These are phyloP conservation scores for Lodderomyces elongisporus DNA, from an alignment of 1,139 yeast species.

Conservation along the genomic window DNA sequence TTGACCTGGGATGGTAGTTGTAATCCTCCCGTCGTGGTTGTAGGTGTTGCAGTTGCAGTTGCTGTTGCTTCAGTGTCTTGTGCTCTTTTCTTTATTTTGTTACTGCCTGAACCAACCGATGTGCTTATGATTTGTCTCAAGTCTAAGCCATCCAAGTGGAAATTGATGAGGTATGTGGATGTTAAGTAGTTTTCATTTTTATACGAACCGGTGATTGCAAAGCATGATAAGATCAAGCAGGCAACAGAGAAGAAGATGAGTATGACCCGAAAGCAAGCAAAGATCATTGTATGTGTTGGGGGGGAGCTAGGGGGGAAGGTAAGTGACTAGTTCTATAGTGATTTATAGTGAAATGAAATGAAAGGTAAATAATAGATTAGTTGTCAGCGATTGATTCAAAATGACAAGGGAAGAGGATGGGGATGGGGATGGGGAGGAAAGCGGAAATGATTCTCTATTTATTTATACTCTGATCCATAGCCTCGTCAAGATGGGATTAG, in stretches of 20 bases:
- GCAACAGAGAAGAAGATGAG: conserved; percentile 34
- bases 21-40: conserved; percentile 2
- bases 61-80: too few relatives aligned
- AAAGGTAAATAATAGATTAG: too few relatives aligned
- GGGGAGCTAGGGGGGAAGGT: not conserved
- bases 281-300: conserved; percentile 20
- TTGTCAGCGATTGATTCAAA: too few relatives aligned
- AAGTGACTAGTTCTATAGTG: too few relatives aligned
- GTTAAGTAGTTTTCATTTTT: conserved; percentile 32
- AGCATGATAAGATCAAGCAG: conserved; percentile 29
- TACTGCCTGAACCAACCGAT: not conserved
- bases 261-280: conserved; percentile 31
- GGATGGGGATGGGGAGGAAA: too few relatives aligned
- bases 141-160: conserved; percentile 33
- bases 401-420: too few relatives aligned
- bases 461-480: too few relatives aligned
- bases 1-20: conserved; percentile 3
- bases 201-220: conserved; percentile 43
- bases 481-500: too few relatives aligned
- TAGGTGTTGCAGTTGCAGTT: not conserved
- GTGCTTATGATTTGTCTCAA: conserved; percentile 26
- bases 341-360: too few relatives aligned
- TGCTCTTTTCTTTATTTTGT: not conserved
- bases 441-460: too few relatives aligned
- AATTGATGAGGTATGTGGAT: conserved; percentile 31